These are phyloP conservation scores for Agaricus blazei DNA, from an alignment of 768 basidiomycete species.

Conservation along the genomic window DNA sequence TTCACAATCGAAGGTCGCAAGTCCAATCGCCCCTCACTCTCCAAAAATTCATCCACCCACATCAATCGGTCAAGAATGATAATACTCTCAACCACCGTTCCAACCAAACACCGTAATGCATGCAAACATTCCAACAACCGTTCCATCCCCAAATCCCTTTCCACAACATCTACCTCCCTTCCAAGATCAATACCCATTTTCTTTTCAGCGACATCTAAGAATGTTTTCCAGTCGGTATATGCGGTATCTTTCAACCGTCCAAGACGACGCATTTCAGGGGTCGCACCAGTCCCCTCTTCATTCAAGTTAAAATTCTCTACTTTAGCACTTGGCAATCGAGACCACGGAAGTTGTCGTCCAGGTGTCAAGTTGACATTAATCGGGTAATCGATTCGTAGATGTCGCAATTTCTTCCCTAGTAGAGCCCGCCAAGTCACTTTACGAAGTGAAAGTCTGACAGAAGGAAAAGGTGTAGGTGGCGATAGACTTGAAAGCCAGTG, in stretches of 20 bases:
- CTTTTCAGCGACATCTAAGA: slow-evolving; percentile 26
- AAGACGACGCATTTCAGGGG: slow-evolving; percentile 13
- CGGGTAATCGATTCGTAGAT: background rate
- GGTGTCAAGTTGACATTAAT: background rate
- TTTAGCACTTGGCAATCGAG: slow-evolving; percentile 13
- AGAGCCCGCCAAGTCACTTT: slow-evolving; percentile 74
- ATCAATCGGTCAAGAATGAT: slow-evolving; percentile 57
- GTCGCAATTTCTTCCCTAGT: slow-evolving; percentile 21
- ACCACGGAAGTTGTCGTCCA: slow-evolving; percentile 14
- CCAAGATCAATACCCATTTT: slow-evolving; percentile 23
- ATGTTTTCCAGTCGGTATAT: slow-evolving; percentile 45
- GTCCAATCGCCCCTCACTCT: background rate
- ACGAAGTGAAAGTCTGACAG: slow-evolving; percentile 47
- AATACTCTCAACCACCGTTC: slow-evolving; percentile 61
- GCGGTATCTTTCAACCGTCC: slow-evolving; percentile 48
- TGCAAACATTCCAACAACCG: slow-evolving; percentile 54
- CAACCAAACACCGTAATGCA: slow-evolving; percentile 61
- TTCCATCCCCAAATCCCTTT: slow-evolving; percentile 22
- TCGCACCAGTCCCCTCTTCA: slow-evolving; percentile 2
- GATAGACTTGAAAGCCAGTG: slow-evolving; percentile 42
- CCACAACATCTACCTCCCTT: background rate
- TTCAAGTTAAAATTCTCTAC: background rate
- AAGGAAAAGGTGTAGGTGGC: slow-evolving; percentile 20
- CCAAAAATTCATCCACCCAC: slow-evolving; percentile 40
- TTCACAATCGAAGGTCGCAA: slow-evolving; percentile 36